Evolutionary conservation across 306 rosid genomes (phyloP).

Genomic region (Echinosophora koreensis): DNA sequence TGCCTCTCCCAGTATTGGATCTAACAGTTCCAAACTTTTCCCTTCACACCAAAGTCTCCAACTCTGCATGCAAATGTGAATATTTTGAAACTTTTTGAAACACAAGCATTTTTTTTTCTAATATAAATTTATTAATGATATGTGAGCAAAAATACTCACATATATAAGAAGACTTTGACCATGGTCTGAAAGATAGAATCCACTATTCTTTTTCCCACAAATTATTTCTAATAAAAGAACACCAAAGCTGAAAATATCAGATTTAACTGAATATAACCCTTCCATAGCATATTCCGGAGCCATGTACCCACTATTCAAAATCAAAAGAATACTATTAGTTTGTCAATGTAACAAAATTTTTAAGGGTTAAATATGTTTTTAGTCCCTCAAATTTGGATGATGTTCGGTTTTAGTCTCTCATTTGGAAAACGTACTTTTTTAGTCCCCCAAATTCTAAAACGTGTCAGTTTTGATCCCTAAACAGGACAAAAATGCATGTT

Average conservation of each 20-base stretch:
- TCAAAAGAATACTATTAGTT: neutral
- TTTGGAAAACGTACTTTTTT: too few relatives aligned
- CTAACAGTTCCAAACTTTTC: conserved; percentile 52
- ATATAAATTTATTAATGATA: neutral
- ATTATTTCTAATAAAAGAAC: conserved; percentile 58
- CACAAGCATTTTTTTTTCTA: neutral
- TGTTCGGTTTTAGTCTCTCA: too few relatives aligned
- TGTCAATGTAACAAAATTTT: neutral
- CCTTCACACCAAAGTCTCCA: conserved; percentile 68
- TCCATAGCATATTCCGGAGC: conserved; percentile 63
- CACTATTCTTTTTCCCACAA: conserved; percentile 48
- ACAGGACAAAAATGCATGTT: too few relatives aligned
- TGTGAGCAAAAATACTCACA: conserved; percentile 23
- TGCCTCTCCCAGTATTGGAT: conserved; percentile 49
- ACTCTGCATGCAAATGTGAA: conserved; percentile 48
- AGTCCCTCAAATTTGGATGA: too few relatives aligned
- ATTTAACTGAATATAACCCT: conserved; percentile 53
- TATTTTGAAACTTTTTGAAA: neutral
- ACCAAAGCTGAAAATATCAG: conserved; percentile 58
- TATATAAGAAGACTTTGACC: conserved; percentile 53
- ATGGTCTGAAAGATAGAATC: conserved; percentile 43
- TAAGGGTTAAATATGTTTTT: too few relatives aligned
- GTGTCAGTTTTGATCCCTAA: too few relatives aligned
- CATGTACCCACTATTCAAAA: conserved; percentile 59
- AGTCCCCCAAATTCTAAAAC: too few relatives aligned